phyloP scores from a whole-genome alignment of 2,329 filamentous ascomycete genomes.

The Fusarium liriodendri region DNA sequence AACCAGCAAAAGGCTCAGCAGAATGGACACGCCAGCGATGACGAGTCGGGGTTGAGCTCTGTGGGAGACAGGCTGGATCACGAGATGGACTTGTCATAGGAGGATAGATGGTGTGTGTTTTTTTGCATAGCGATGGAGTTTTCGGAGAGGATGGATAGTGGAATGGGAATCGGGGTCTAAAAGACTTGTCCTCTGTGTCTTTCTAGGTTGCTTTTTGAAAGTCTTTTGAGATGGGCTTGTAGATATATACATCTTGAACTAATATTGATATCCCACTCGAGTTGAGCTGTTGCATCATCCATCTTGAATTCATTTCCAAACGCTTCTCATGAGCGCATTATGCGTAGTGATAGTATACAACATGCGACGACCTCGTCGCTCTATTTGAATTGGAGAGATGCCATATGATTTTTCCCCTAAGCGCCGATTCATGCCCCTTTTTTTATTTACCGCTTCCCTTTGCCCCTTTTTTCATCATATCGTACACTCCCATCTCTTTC shows the following conservation, averaged over 20 bases:
- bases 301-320: slow-evolving; percentile 7
- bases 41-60: slow-evolving; percentile 68
- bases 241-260: not conserved
- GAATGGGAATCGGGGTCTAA: slow-evolving; percentile 2
- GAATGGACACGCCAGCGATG: slow-evolving; percentile 44
- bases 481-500: slow-evolving; percentile 58
- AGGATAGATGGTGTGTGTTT: not conserved
- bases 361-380: slow-evolving; percentile 12
- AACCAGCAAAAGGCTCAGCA: slow-evolving; percentile 28
- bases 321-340: slow-evolving; percentile 1
- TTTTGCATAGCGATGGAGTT: slow-evolving; percentile 47
- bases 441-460: slow-evolving; percentile 25
- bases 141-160: slow-evolving; percentile 13
- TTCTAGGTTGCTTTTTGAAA: not conserved
- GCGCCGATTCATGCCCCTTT: slow-evolving; percentile 1
- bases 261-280: not conserved
- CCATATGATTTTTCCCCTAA: not conserved
- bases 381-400: slow-evolving; percentile 13
- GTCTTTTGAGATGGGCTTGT: not conserved
- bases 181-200: not conserved
- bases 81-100: slow-evolving; percentile 59
- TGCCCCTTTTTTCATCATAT: slow-evolving; percentile 41
- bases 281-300: not conserved
- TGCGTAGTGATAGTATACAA: slow-evolving; percentile 8
- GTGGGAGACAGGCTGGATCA: slow-evolving; percentile 61